These are phyloP conservation scores for Dimargaris xerosporica DNA, from an alignment of 192 early-diverging fungal species.

Conservation along the genomic window DNA sequence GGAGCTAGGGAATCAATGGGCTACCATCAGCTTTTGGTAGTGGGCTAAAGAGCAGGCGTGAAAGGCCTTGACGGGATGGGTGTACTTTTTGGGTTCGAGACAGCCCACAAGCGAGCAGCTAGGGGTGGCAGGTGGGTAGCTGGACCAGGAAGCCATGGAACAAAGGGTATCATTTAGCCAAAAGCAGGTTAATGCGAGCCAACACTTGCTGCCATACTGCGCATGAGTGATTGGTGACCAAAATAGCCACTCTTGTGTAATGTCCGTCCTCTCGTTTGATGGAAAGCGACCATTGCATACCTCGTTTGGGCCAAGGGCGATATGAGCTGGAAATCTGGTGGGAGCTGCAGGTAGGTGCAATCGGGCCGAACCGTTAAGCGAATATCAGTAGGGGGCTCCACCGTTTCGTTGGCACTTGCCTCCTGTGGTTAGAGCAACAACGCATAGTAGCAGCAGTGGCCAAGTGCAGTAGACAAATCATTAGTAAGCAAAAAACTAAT, in stretches of 20 bases:
- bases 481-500: no score
- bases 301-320: constrained; percentile 18
- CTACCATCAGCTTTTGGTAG: constrained; percentile 19
- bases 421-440: no score
- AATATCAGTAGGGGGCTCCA: no score
- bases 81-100: constrained; percentile 36
- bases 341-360: no score
- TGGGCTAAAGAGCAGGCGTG: constrained; percentile 49
- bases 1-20: background rate
- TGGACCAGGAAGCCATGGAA: constrained; percentile 16
- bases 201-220: constrained; percentile 16
- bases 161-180: constrained; percentile 14
- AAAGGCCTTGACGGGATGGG: constrained; percentile 24
- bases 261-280: background rate
- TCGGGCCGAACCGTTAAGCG: no score
- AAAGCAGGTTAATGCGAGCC: constrained; percentile 15
- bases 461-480: no score
- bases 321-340: background rate
- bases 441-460: no score
- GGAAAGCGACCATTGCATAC: constrained; percentile 15
- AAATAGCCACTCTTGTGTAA: background rate
- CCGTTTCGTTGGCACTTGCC: no score
- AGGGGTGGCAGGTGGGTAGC: constrained; percentile 30
- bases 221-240: background rate
- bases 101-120: constrained; percentile 33